These are phyloP conservation scores for Somion occarium DNA, from an alignment of 1,284 basidiomycete genomes.

Conservation along the genomic window DNA sequence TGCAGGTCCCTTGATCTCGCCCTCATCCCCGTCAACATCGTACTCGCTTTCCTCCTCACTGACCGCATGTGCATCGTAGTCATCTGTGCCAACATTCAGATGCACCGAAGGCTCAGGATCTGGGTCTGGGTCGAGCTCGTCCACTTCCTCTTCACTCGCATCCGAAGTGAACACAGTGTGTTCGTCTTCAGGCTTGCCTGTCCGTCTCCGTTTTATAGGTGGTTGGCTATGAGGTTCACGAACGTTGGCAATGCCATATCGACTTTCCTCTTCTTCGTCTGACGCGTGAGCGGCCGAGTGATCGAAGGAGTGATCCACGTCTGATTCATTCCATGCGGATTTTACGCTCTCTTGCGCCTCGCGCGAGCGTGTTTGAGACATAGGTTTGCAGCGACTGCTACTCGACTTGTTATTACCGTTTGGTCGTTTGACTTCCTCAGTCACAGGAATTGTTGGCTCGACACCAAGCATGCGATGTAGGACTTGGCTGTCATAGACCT, in stretches of 20 bases:
- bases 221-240: constrained; percentile 28
- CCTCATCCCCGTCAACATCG: constrained; percentile 14
- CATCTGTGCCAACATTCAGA: constrained; percentile 9
- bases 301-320: constrained; percentile 31
- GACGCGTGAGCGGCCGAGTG: constrained; percentile 13
- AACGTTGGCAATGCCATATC: constrained; percentile 41
- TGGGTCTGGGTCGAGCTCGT: constrained; percentile 6
- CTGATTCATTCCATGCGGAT: constrained; percentile 37
- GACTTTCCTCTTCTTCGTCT: constrained; percentile 41
- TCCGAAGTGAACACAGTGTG: constrained; percentile 46
- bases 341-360: constrained; percentile 26
- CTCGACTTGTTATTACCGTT: constrained; percentile 2
- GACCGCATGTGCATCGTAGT: constrained; percentile 17
- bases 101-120: not conserved
- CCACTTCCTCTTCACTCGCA: constrained; percentile 33
- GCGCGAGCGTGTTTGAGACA: not conserved
- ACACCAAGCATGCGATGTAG: constrained; percentile 63
- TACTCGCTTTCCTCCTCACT: constrained; percentile 32
- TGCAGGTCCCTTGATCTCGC: constrained; percentile 5
- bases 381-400: not conserved
- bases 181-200: constrained; percentile 30
- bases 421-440: constrained; percentile 18
- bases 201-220: constrained; percentile 43
- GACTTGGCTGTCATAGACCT: constrained; percentile 59
- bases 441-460: constrained; percentile 25